Conservation (phyloP, 2,329 filamentous ascomycete genomes). For the Cytospora chrysosperma region DNA sequence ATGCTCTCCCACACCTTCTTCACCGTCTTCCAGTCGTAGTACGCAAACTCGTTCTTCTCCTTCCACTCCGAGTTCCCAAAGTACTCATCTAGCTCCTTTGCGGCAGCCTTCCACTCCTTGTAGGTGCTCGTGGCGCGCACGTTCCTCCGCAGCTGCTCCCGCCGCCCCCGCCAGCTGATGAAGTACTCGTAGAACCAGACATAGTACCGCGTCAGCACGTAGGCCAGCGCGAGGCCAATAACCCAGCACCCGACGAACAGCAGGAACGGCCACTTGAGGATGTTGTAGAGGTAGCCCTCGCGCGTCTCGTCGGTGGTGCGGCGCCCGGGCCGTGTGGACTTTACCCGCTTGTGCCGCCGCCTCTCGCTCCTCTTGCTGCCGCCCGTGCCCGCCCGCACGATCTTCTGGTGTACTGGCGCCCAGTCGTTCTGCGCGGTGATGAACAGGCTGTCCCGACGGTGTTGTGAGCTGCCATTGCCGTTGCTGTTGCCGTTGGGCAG, state of each 20-base stretch:
- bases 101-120: slow-evolving; percentile 77
- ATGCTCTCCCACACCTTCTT: slow-evolving; percentile 75
- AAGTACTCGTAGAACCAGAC: slow-evolving; percentile 91
- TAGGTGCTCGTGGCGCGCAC: slow-evolving; percentile 75
- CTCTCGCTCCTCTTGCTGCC: slow-evolving; percentile 40
- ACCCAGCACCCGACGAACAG: slow-evolving; percentile 81
- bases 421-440: slow-evolving; percentile 95
- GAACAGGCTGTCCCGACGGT: slow-evolving; percentile 46
- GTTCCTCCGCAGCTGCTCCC: slow-evolving; percentile 68
- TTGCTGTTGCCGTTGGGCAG: slow-evolving; percentile 19
- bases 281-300: slow-evolving; percentile 84
- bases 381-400: slow-evolving; percentile 37
- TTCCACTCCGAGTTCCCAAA: slow-evolving; percentile 82
- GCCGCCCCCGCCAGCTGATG: slow-evolving; percentile 81
- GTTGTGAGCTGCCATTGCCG: slow-evolving; percentile 22
- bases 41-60: slow-evolving; percentile 71
- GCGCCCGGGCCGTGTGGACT: slow-evolving; percentile 42
- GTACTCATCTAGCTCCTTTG: slow-evolving; percentile 75
- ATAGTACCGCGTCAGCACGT: slow-evolving; percentile 81
- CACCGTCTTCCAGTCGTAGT: slow-evolving; percentile 89
- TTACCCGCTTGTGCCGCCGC: slow-evolving; percentile 35
- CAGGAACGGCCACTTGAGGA: slow-evolving; percentile 91
- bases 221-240: slow-evolving; percentile 66
- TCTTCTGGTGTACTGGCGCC: slow-evolving; percentile 78
- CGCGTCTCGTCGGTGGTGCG: slow-evolving; percentile 86